Evolutionary conservation across 2,329 filamentous ascomycete species (phyloP), one percentile per base, ranked within the genome.

Genomic region (Blastomyces emzantsi): DNA sequence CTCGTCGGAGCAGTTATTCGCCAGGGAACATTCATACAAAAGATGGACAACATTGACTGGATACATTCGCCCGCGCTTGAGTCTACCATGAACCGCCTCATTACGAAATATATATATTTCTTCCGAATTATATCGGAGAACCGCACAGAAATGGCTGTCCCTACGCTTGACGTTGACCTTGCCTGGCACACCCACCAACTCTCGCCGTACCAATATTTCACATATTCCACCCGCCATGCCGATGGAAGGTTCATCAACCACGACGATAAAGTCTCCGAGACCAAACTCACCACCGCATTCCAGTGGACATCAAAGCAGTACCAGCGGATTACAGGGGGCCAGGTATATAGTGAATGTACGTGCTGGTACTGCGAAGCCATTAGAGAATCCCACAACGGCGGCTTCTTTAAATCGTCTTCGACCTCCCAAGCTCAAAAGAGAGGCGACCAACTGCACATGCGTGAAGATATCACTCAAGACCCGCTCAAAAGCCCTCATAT

Each of bases 321-420:
- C 72, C 84, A 90, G 68, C 83, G 84, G 36, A 74, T 77, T 17
- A 92, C 83, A 67, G 76, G 78, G 69, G 79, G 80, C 19, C 82
- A 87, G 60, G 82, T 90, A 4, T 95, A 92, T 72, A 87, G 83
- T 1, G 87, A 89, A 73, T 93, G 90, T 69, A 89, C 85, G 0
- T 92, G 90, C 74, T 92, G 89, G 89, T 91, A 92, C 73, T 95
- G 90, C 75, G 90, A 94, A 74, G 82, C 86, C 5, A 82, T 87
- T 62, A 84, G 88, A 43, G 78, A 84, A 54, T 76, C 81, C 1
- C 80, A 86, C 69, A 78, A 78, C 13, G 72, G 76, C 1, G 67
- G 83, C 1, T 63, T 70, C 28, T 70, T 71, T 65, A 67, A 76
- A 71, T 79, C 63, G 66, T 74, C 60, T 75, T 84, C 63, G 65